Percentiles rank a stretch among this genome's conserved stretches.
phyloP scores from a whole-genome alignment of 1,139 yeast genomes.

The Sugiyamaella xylanicola region DNA sequence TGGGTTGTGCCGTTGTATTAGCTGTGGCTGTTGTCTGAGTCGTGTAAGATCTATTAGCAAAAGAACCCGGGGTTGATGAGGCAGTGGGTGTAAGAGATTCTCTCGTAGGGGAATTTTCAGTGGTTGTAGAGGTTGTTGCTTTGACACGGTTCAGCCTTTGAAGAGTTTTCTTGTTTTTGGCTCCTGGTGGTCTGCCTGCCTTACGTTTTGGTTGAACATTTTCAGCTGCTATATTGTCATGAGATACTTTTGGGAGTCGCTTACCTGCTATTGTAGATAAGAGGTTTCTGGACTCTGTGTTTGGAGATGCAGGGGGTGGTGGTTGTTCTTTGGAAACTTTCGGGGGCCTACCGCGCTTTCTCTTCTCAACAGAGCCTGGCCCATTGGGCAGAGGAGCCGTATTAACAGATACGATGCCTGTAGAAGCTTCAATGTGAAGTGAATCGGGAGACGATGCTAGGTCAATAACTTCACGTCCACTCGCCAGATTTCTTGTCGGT shows the following conservation, averaged over 20 bases:
- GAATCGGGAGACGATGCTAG: not conserved
- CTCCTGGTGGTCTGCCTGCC: slow-evolving; percentile 14
- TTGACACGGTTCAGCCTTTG: not conserved
- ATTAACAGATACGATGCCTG: not conserved
- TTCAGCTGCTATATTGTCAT: not conserved
- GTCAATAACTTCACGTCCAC: no score
- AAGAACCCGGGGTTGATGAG: slow-evolving; percentile 3
- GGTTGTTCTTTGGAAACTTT: no score
- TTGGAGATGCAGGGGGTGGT: no score
- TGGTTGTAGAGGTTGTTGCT: not conserved
- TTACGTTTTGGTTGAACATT: not conserved
- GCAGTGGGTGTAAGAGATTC: slow-evolving; percentile 1
- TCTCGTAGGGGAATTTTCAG: not conserved
- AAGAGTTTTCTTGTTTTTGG: slow-evolving; percentile 7
- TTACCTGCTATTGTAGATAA: not conserved
- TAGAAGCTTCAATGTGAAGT: not conserved
- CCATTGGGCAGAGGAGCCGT: not conserved
- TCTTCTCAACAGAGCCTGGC: not conserved
- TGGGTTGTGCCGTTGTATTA: not conserved
- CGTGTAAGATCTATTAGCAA: not conserved
- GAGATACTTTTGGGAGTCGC: not conserved
- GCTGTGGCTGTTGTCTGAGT: not conserved
- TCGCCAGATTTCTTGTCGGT: no score
- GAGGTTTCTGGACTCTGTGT: no score
- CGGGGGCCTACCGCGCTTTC: not conserved